These are phyloP conservation scores for Thinopyrum elongatum DNA, from an alignment of 176 grass and related monocot genomes.

Conservation along the genomic window DNA sequence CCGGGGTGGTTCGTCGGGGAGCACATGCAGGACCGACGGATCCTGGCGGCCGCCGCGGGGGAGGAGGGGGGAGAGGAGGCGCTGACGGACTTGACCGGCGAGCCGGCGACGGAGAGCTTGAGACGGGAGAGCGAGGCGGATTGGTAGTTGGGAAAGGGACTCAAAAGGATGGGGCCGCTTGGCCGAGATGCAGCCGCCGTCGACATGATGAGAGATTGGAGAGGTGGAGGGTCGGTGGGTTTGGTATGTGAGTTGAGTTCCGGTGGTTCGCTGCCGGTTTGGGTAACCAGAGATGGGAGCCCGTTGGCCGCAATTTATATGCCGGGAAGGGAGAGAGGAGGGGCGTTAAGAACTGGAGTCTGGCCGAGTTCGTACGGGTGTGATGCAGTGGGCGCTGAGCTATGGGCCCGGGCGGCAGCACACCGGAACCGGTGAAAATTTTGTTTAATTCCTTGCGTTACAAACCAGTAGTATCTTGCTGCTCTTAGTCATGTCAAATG, in stretches of 20 bases:
- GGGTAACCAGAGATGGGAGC: not conserved
- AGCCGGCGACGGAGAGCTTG: constrained; percentile 28
- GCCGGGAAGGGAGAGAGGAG: not conserved
- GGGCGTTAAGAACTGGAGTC: not conserved
- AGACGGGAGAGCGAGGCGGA: constrained; percentile 41
- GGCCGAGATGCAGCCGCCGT: constrained; percentile 33
- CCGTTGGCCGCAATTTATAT: not conserved
- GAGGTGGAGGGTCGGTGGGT: not conserved
- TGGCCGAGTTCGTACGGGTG: too few species aligned
- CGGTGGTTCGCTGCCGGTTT: not conserved
- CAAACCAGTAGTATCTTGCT: too few species aligned
- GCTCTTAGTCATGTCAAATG: too few species aligned
- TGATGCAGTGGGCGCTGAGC: too few species aligned
- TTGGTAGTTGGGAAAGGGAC: constrained; percentile 33
- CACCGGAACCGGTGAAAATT: too few species aligned
- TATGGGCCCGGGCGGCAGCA: too few species aligned
- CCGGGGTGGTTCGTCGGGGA: constrained; percentile 69
- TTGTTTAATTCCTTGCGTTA: too few species aligned
- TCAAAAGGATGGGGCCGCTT: not conserved
- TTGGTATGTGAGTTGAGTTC: not conserved
- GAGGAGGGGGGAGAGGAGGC: not conserved
- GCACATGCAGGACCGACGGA: constrained; percentile 53
- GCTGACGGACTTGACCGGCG: constrained; percentile 23
- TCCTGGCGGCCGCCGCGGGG: not conserved
- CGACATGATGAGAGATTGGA: constrained; percentile 22